These are phyloP conservation scores for Colletotrichum higginsianum DNA, from an alignment of 2,329 filamentous ascomycete genomes.

Conservation along the genomic window DNA sequence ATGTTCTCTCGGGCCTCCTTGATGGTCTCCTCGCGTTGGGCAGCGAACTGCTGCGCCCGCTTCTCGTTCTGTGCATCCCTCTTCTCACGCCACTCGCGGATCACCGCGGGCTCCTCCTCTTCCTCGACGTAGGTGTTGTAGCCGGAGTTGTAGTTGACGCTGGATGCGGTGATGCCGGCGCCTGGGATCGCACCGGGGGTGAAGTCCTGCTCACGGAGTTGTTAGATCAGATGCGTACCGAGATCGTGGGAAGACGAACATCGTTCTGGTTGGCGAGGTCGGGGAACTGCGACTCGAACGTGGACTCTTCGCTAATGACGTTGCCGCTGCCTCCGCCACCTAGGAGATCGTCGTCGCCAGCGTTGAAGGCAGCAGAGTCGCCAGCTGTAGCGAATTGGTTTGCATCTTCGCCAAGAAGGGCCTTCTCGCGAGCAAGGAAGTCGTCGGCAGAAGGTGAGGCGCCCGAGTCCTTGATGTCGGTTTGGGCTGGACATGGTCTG, in stretches of 20 bases:
- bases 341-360: constrained; percentile 80
- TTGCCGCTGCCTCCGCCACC: constrained; percentile 73
- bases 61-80: constrained; percentile 87
- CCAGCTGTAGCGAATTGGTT: constrained; percentile 87
- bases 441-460: constrained; percentile 78
- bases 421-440: constrained; percentile 93
- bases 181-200: constrained; percentile 82
- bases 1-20: constrained; percentile 94
- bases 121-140: constrained; percentile 68
- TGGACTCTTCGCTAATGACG: constrained; percentile 54
- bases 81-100: constrained; percentile 92
- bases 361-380: constrained; percentile 77
- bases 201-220: constrained; percentile 68
- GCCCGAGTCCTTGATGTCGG: constrained; percentile 72
- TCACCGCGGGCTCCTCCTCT: constrained; percentile 90
- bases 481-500: constrained; percentile 70
- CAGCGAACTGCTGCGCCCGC: constrained; percentile 85
- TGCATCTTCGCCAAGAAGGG: constrained; percentile 91
- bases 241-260: constrained; percentile 61
- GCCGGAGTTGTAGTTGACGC: constrained; percentile 74
- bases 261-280: constrained; percentile 79
- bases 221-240: constrained; percentile 13
- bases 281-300: constrained; percentile 92
- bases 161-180: constrained; percentile 84
- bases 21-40: constrained; percentile 87